Conservation (phyloP, 2,329 filamentous ascomycete species). For the Cryphonectria nitschkei region DNA sequence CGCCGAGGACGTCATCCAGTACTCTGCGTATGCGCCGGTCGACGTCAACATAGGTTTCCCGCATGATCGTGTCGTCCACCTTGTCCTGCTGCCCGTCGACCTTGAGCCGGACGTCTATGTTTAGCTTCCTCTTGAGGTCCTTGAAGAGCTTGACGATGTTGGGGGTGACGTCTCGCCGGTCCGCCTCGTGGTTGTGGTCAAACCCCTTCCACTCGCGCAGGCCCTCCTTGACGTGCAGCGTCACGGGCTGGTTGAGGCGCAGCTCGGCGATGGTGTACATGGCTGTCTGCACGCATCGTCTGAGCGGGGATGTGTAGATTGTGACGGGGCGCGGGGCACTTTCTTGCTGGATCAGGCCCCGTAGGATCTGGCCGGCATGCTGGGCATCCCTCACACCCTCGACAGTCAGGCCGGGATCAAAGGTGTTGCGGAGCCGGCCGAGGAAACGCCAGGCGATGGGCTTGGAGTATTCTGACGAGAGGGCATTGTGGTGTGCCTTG, state of each 20-base stretch:
- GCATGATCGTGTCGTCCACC: constrained; percentile 11
- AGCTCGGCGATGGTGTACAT: constrained; percentile 17
- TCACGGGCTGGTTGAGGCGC: background rate
- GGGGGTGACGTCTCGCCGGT: constrained; percentile 5
- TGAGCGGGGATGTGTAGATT: constrained; percentile 24
- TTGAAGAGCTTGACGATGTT: constrained; percentile 6
- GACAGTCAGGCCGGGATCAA: constrained; percentile 12
- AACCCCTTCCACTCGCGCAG: constrained; percentile 29
- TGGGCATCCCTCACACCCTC: constrained; percentile 1
- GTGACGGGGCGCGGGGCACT: background rate
- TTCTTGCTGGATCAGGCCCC: background rate
- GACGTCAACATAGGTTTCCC: constrained; percentile 24
- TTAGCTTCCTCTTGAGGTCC: background rate
- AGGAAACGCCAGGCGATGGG: constrained; percentile 25
- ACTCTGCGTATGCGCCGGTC: constrained; percentile 22
- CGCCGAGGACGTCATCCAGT: constrained; percentile 20
- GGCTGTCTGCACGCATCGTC: constrained; percentile 25
- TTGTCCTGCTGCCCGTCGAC: constrained; percentile 11
- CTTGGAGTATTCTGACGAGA: constrained; percentile 9
- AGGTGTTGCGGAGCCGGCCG: constrained; percentile 13
- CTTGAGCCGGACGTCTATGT: background rate
- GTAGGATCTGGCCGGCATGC: constrained; percentile 8
- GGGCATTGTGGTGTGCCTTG: constrained; percentile 21
- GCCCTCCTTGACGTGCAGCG: constrained; percentile 22
- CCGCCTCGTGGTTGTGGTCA: constrained; percentile 23